Conservation (phyloP, 768 basidiomycete genomes). For the Suillus weaverae region DNA sequence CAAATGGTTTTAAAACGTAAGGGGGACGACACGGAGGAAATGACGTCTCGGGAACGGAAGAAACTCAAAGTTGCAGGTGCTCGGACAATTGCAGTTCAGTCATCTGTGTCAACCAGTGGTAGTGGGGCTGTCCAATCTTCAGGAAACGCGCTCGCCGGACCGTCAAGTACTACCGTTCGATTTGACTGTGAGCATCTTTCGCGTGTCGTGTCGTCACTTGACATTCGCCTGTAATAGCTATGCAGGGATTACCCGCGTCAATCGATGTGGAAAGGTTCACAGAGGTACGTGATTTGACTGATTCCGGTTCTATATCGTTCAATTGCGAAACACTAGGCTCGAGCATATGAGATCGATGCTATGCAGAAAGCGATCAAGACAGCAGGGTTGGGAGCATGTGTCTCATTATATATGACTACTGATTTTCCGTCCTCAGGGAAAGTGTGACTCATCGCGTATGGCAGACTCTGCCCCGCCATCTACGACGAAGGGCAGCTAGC, state of each 20-base stretch:
- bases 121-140: constrained; percentile 11
- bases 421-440: constrained; percentile 41
- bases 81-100: constrained; percentile 67
- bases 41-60: constrained; percentile 57
- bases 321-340: constrained; percentile 50
- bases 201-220: neutral
- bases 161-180: constrained; percentile 38
- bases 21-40: constrained; percentile 29
- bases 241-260: constrained; percentile 62
- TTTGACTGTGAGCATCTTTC: constrained; percentile 41
- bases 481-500: constrained; percentile 90
- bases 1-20: constrained; percentile 45
- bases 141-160: constrained; percentile 36
- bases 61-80: constrained; percentile 64
- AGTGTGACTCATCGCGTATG: constrained; percentile 81
- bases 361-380: constrained; percentile 87
- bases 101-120: constrained; percentile 16
- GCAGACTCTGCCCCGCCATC: constrained; percentile 90
- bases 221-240: constrained; percentile 36
- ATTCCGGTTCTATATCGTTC: neutral
- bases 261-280: constrained; percentile 90
- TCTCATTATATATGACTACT: neutral
- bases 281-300: constrained; percentile 49
- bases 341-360: constrained; percentile 86
- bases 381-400: constrained; percentile 52